Evolutionary conservation across 2,329 filamentous ascomycete species (phyloP).

Genomic region (Aspergillus carbonarius): DNA sequence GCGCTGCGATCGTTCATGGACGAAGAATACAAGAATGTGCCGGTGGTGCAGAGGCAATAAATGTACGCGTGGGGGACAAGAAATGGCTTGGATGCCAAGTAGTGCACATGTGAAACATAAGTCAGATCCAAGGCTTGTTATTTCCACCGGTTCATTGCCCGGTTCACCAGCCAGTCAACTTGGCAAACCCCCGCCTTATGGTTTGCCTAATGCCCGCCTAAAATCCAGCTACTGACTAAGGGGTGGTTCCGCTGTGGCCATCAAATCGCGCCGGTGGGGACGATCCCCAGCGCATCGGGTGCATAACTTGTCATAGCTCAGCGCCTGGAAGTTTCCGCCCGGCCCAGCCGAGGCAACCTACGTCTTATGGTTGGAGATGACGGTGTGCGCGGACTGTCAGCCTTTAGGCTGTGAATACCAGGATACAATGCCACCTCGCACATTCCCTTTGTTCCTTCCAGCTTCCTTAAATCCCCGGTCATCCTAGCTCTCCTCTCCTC

Average conservation of each 20-base stretch:
- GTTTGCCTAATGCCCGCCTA: not conserved
- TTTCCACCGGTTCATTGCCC: not conserved
- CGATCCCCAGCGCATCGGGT: not conserved
- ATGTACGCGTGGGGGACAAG: not conserved
- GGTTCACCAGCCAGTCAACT: not conserved
- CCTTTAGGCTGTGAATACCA: not conserved
- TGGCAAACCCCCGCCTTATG: not conserved
- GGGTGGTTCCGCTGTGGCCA: too few relatives aligned
- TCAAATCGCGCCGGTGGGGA: not conserved
- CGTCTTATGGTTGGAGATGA: not conserved
- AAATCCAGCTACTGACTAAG: not conserved
- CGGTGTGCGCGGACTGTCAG: not conserved
- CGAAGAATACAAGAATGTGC: conserved; percentile 53
- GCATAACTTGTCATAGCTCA: not conserved
- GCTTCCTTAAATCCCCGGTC: not conserved
- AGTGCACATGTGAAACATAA: not conserved
- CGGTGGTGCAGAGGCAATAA: conserved; percentile 3
- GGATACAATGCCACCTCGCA: not conserved
- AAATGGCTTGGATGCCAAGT: too few relatives aligned
- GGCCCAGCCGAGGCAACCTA: not conserved
- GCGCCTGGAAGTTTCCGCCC: not conserved
- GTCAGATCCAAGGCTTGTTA: not conserved
- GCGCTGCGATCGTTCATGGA: conserved; percentile 53
- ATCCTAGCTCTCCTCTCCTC: not conserved
- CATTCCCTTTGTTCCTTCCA: not conserved